phyloP scores from a whole-genome alignment of 345 rosid genomes.

The Carallia brachiata region DNA sequence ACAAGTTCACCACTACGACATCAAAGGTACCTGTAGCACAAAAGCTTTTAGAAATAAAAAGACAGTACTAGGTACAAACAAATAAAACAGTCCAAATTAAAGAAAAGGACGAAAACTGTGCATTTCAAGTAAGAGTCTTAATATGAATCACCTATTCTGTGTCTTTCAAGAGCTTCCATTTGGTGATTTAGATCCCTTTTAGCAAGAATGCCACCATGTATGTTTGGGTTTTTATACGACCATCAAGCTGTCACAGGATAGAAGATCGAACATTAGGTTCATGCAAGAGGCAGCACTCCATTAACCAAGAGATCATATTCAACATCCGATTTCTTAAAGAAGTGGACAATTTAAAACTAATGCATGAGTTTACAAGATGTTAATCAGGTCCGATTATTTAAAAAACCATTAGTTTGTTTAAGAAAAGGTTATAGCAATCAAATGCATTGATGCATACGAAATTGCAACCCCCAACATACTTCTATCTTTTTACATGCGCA shows the following conservation, averaged over 20 bases:
- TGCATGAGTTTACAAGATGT: too few species aligned
- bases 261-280: not conserved
- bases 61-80: not conserved
- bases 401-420: too few species aligned
- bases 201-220: constrained; percentile 95
- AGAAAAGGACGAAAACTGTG: not conserved
- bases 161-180: constrained; percentile 76
- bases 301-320: not conserved
- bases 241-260: constrained; percentile 63
- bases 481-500: too few species aligned
- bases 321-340: not conserved
- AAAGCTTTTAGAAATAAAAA: constrained; percentile 7
- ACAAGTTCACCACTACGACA: constrained; percentile 85
- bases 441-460: too few species aligned
- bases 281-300: not conserved
- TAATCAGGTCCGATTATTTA: too few species aligned
- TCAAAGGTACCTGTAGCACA: constrained; percentile 69
- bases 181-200: constrained; percentile 83
- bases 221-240: constrained; percentile 85
- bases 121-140: not conserved
- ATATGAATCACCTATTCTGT: constrained; percentile 63
- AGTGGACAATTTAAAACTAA: too few species aligned
- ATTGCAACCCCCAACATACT: too few species aligned
- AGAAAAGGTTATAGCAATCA: too few species aligned
- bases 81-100: not conserved